These are phyloP conservation scores for Silene noctiflora DNA, from an alignment of 179 eudicot species.

Conservation along the genomic window DNA sequence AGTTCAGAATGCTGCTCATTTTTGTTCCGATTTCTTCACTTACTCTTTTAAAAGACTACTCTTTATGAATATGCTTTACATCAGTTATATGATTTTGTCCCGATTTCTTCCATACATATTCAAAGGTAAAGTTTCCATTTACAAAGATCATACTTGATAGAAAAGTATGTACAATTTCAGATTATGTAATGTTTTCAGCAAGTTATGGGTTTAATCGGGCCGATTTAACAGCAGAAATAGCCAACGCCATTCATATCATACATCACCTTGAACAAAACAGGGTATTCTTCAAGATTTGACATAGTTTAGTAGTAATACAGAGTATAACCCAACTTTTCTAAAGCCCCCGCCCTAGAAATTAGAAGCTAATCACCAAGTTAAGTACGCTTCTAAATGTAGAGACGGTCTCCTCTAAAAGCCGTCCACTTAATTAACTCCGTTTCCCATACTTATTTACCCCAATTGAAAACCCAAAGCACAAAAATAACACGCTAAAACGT, in stretches of 20 bases:
- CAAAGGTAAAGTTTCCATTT: too few species aligned
- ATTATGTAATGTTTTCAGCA: too few species aligned
- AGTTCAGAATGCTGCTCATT: too few species aligned
- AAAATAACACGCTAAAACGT: not conserved
- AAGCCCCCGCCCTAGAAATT: not conserved
- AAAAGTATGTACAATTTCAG: not conserved
- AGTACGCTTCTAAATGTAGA: not conserved
- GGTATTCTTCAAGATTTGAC: not conserved
- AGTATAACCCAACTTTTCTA: not conserved
- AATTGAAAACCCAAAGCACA: not conserved
- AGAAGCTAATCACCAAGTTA: not conserved
- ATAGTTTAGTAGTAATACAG: not conserved
- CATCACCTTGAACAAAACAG: not conserved
- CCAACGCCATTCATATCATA: not conserved
- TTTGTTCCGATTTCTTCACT: not conserved
- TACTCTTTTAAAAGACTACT: too few species aligned
- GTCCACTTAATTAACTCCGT: not conserved
- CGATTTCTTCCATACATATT: not conserved
- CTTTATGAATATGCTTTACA: not conserved
- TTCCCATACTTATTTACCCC: not conserved
- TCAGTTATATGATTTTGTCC: not conserved
- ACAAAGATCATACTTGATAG: too few species aligned
- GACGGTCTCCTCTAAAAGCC: not conserved
- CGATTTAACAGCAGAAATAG: not conserved
- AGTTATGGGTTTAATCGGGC: not conserved